phyloP scores from a whole-genome alignment of 2,329 filamentous ascomycete species.

The Kalmusia sp. region DNA sequence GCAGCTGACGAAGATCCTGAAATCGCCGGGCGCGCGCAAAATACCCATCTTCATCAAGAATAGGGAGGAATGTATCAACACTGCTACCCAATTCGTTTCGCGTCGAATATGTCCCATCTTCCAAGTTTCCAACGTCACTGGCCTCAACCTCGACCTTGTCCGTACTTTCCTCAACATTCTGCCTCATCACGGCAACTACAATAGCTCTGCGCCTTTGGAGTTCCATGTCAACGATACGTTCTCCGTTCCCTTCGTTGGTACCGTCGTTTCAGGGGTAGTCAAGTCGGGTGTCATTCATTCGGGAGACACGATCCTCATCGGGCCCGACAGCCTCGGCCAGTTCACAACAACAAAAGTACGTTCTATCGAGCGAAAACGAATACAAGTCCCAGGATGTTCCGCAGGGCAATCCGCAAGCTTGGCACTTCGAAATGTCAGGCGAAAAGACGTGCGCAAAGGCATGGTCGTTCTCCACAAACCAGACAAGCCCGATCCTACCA shows the following conservation, averaged over 20 bases:
- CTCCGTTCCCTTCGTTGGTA: slow-evolving; percentile 95
- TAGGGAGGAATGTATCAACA: slow-evolving; percentile 90
- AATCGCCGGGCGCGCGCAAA: slow-evolving; percentile 90
- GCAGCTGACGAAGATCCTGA: slow-evolving; percentile 90
- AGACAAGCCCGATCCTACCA: slow-evolving; percentile 65
- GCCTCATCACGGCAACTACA: slow-evolving; percentile 92
- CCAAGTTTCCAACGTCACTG: slow-evolving; percentile 97
- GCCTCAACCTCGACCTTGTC: slow-evolving; percentile 87
- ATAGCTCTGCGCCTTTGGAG: slow-evolving; percentile 83
- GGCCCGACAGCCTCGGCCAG: slow-evolving; percentile 87
- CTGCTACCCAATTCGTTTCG: slow-evolving; percentile 93
- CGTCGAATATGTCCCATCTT: slow-evolving; percentile 97
- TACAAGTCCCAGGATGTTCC: slow-evolving; percentile 83
- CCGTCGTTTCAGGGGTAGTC: slow-evolving; percentile 92
- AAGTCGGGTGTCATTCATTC: slow-evolving; percentile 83
- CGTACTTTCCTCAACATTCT: slow-evolving; percentile 94
- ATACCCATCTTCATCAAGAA: slow-evolving; percentile 96
- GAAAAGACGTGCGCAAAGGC: slow-evolving; percentile 94
- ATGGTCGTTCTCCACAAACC: slow-evolving; percentile 94
- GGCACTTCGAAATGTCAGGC: slow-evolving; percentile 82
- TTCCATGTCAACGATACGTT: slow-evolving; percentile 98
- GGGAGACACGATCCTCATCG: slow-evolving; percentile 88
- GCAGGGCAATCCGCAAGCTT: slow-evolving; percentile 94
- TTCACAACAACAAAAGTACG: slow-evolving; percentile 87
- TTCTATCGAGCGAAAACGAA: slow-evolving; percentile 93